Percentiles rank a stretch among this genome's conserved stretches.
These are phyloP conservation scores for Wilcoxina mikolae DNA, from an alignment of 495 filamentous ascomycete species.

Conservation along the genomic window DNA sequence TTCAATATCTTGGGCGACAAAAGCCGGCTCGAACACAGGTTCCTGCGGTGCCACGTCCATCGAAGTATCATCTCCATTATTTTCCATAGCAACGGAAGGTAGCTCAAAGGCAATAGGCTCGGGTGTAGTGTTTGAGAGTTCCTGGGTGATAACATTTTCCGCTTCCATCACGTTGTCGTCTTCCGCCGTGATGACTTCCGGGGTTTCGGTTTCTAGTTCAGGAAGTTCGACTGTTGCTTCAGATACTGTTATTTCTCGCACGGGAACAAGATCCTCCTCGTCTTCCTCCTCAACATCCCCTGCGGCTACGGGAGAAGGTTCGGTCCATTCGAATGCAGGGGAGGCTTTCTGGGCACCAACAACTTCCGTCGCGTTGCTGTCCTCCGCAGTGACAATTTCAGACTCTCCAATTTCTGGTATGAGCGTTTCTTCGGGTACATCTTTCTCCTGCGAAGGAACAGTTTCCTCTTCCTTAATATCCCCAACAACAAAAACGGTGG, in stretches of 20 bases:
- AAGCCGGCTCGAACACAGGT: not conserved
- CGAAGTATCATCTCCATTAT: not conserved
- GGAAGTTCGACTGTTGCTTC: no score
- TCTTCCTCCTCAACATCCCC: not conserved
- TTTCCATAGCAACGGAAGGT: not conserved
- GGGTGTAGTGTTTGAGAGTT: no score
- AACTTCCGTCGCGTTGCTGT: no score
- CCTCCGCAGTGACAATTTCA: no score
- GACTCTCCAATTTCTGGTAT: no score
- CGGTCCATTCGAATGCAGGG: no score
- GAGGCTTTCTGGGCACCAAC: no score
- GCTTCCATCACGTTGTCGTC: not conserved
- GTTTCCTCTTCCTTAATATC: no score
- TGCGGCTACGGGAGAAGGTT: not conserved
- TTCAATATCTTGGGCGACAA: no score
- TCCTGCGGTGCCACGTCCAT: not conserved
- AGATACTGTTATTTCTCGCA: not conserved
- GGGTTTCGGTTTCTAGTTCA: not conserved
- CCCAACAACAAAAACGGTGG: no score
- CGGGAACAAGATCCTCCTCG: not conserved
- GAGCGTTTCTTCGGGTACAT: no score
- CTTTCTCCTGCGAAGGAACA: no score
- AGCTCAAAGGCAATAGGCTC: not conserved
- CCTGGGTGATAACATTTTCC: not conserved
- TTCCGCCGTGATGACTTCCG: not conserved